Evolutionary conservation across 2,329 filamentous ascomycete genomes (phyloP).

Genomic region (Penicillium rolfsii): DNA sequence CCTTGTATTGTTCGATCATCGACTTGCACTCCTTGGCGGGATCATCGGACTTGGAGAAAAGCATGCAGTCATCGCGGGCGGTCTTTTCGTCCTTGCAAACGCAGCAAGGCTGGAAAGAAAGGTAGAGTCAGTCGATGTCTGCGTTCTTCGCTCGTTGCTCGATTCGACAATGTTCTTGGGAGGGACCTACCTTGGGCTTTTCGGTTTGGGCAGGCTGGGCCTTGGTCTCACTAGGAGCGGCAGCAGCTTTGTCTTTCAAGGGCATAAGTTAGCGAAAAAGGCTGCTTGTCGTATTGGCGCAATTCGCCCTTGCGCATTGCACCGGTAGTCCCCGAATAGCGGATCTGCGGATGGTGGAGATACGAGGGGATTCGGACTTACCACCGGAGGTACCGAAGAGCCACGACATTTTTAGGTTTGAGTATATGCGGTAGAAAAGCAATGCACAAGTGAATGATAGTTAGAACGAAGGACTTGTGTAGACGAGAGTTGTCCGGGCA

Average conservation of each 20-base stretch:
- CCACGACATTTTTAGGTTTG: conserved; percentile 37
- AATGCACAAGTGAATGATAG: conserved; percentile 5
- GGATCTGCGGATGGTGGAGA: conserved; percentile 4
- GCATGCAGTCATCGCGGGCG: conserved; percentile 95
- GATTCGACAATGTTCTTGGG: conserved; percentile 1
- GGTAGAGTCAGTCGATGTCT: conserved; percentile 7
- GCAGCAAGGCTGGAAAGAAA: conserved; percentile 75
- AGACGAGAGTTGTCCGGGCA: conserved; percentile 8
- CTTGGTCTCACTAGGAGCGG: conserved; percentile 25
- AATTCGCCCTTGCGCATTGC: conserved; percentile 19
- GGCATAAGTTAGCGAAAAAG: conserved; percentile 14
- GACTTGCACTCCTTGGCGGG: conserved; percentile 78
- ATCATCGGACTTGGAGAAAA: conserved; percentile 84
- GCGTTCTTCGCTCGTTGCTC: neutral
- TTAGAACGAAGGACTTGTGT: conserved; percentile 3
- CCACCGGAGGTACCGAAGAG: conserved; percentile 42
- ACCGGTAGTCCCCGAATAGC: conserved; percentile 9
- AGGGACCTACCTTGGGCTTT: conserved; percentile 44
- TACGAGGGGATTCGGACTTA: conserved; percentile 23
- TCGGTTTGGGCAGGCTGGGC: conserved; percentile 33
- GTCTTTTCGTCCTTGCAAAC: conserved; percentile 97
- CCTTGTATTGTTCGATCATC: conserved; percentile 81
- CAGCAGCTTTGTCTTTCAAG: conserved; percentile 26
- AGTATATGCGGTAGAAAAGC: neutral
- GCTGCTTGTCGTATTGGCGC: neutral